A percentile compares a stretch with the other conserved stretches of the same genome.
Conservation (phyloP, 441 rosid species). For the Monsonia emarginata region DNA sequence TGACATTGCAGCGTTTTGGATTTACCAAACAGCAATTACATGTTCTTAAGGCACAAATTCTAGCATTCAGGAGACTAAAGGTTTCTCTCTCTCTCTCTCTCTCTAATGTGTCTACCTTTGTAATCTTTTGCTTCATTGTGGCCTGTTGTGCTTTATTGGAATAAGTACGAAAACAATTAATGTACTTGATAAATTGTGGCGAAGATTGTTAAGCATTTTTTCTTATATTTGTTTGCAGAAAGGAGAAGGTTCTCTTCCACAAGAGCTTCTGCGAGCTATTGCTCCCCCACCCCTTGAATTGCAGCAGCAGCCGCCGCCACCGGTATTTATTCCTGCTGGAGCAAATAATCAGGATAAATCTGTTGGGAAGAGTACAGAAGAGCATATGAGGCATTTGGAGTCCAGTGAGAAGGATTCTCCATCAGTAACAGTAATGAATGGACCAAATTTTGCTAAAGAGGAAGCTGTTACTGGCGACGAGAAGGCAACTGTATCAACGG, state of each 20-base stretch:
- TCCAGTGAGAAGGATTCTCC: slow-evolving; percentile 48
- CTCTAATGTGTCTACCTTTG: not conserved
- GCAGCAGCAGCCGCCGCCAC: slow-evolving; percentile 47
- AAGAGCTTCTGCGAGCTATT: slow-evolving; percentile 89
- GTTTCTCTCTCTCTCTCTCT: slow-evolving; percentile 28
- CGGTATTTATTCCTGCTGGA: slow-evolving; percentile 40
- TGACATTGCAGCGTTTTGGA: slow-evolving; percentile 45
- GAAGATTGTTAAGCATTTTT: slow-evolving; percentile 8
- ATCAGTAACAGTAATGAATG: slow-evolving; percentile 37
- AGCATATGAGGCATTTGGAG: slow-evolving; percentile 48
- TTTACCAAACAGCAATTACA: slow-evolving; percentile 93
- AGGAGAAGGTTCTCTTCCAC: slow-evolving; percentile 93
- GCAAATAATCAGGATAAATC: slow-evolving; percentile 55
- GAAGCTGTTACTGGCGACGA: slow-evolving; percentile 52
- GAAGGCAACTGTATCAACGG: slow-evolving; percentile 41
- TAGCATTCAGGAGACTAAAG: slow-evolving; percentile 94
- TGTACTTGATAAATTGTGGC: slow-evolving; percentile 15
- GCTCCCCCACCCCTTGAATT: slow-evolving; percentile 79
- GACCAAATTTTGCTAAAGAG: slow-evolving; percentile 45
- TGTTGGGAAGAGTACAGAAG: slow-evolving; percentile 52
- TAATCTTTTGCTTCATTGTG: not conserved
- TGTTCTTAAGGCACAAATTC: slow-evolving; percentile 96
- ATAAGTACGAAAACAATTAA: slow-evolving; percentile 6
- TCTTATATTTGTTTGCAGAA: slow-evolving; percentile 43
- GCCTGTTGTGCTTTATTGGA: not conserved